A percentile compares a stretch with the other conserved stretches of the same genome.
Evolutionary conservation across 140 eudicot genomes (phyloP).

Genomic region (Erigeron philadelphicus): DNA sequence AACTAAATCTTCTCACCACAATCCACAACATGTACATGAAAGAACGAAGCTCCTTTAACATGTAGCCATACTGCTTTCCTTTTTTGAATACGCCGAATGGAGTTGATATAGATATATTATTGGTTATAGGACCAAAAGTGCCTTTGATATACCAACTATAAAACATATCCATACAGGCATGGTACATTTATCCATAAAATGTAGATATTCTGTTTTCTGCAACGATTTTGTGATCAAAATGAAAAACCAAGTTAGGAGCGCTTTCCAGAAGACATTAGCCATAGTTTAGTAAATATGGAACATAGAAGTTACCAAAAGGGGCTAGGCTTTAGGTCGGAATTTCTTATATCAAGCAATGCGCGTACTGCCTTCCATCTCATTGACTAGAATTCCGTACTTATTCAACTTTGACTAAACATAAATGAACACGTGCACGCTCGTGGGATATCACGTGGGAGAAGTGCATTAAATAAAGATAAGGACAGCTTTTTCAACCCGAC

Average conservation of each 20-base stretch:
- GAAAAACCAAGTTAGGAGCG: background rate
- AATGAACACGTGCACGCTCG: no score
- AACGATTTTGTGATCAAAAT: background rate
- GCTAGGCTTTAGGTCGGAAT: background rate
- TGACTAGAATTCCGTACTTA: background rate
- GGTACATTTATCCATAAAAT: background rate
- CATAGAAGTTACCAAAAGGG: background rate
- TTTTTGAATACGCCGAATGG: background rate
- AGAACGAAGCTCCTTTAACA: background rate
- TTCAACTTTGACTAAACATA: background rate
- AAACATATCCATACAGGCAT: background rate
- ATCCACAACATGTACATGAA: slow-evolving; percentile 51
- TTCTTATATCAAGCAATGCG: background rate
- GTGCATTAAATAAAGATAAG: background rate
- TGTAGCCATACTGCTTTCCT: background rate
- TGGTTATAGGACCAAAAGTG: background rate
- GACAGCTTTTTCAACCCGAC: background rate
- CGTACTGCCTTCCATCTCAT: background rate
- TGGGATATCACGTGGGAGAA: no score
- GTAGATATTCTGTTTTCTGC: background rate
- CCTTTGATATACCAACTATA: background rate
- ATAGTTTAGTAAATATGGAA: background rate
- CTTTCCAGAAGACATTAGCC: background rate
- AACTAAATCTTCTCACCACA: slow-evolving; percentile 74
- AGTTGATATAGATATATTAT: background rate